Evolutionary conservation across 2,329 filamentous ascomycete genomes (phyloP).

Genomic region (Hymenotorrendiella dingleyae): DNA sequence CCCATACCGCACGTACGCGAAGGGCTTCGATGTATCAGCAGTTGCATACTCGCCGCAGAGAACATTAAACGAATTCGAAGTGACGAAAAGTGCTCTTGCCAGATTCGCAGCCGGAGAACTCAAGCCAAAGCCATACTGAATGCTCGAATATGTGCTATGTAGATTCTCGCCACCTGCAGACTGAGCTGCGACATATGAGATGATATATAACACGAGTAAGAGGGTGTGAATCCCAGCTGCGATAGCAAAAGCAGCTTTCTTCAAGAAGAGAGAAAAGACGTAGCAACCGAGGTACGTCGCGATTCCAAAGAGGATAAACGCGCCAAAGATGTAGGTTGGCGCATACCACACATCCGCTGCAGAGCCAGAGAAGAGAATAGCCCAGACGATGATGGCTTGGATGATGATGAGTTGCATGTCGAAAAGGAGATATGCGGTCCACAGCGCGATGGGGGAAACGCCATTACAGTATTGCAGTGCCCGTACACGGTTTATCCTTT

Average conservation of each 20-base stretch:
- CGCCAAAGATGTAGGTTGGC: conserved; percentile 17
- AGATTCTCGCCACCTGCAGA: conserved; percentile 49
- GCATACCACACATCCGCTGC: conserved; percentile 18
- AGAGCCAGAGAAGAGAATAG: conserved; percentile 14
- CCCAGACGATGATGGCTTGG: conserved; percentile 21
- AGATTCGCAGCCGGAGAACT: conserved; percentile 55
- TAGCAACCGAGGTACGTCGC: conserved; percentile 25
- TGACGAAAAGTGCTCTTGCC: conserved; percentile 49
- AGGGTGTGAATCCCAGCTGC: conserved; percentile 23
- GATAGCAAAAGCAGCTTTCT: conserved; percentile 24
- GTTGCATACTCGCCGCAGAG: conserved; percentile 23
- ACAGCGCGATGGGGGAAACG: conserved; percentile 24
- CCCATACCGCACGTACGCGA: conserved; percentile 23
- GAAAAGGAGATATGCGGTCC: conserved; percentile 24
- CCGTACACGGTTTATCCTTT: conserved; percentile 23
- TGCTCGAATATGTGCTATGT: conserved; percentile 44
- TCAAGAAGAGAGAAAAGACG: conserved; percentile 21
- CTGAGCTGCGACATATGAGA: conserved; percentile 45
- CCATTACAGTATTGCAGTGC: conserved; percentile 27
- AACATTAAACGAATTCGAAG: conserved; percentile 26
- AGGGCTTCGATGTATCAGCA: conserved; percentile 14
- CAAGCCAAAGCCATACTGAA: conserved; percentile 50
- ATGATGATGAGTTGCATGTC: conserved; percentile 25
- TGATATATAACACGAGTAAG: conserved; percentile 43
- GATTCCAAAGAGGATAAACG: conserved; percentile 25